phyloP scores from a whole-genome alignment of 2,329 filamentous ascomycete species.

The Lachnellula occidentalis region DNA sequence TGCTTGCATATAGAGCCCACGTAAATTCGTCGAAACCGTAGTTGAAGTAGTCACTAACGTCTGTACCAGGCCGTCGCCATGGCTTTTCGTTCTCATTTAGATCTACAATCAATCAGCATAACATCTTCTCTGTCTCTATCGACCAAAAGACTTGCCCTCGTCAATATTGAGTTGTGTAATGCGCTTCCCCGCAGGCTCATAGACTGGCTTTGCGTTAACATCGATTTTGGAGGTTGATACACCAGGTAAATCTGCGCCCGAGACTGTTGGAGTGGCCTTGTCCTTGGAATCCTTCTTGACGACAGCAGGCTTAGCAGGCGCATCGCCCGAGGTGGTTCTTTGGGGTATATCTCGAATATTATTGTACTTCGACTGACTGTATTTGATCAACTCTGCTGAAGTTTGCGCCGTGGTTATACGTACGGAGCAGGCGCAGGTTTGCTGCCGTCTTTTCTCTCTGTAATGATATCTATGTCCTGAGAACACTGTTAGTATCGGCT shows the following conservation, averaged over 20 bases:
- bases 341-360: conserved; percentile 62
- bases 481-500: conserved; percentile 9
- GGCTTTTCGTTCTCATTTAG: conserved; percentile 81
- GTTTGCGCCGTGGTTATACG: conserved; percentile 24
- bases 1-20: conserved; percentile 89
- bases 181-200: conserved; percentile 75
- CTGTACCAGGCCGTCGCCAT: conserved; percentile 90
- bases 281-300: conserved; percentile 41
- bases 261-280: conserved; percentile 32
- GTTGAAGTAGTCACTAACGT: conserved; percentile 97
- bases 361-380: conserved; percentile 56
- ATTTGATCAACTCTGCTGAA: conserved; percentile 11
- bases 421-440: conserved; percentile 55
- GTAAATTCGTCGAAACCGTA: conserved; percentile 99
- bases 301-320: conserved; percentile 38
- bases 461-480: conserved; percentile 64
- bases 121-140: not conserved
- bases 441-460: conserved; percentile 59
- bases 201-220: conserved; percentile 74
- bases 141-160: conserved; percentile 40
- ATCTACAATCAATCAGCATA: conserved; percentile 36
- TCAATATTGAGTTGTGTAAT: conserved; percentile 73
- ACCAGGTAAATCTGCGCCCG: conserved; percentile 52
- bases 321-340: conserved; percentile 49
- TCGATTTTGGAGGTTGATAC: conserved; percentile 78